phyloP scores from a whole-genome alignment of 2,329 filamentous ascomycete species.

The Pseudogymnoascus destructans region DNA sequence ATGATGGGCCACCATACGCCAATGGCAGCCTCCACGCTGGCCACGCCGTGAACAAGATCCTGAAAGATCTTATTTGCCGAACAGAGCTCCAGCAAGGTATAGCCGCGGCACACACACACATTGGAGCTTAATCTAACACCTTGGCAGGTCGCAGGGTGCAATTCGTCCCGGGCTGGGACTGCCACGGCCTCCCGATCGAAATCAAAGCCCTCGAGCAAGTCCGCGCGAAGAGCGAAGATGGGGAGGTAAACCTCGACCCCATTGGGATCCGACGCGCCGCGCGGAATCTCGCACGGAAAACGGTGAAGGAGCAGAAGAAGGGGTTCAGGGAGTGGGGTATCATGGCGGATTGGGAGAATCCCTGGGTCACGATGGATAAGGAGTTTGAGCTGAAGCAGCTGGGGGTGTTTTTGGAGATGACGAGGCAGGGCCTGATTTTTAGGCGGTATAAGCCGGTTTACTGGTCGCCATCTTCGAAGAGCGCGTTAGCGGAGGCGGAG shows the following conservation, averaged over 20 bases:
- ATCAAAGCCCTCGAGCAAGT: conserved; percentile 66
- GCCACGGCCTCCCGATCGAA: conserved; percentile 93
- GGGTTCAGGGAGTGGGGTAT: conserved; percentile 61
- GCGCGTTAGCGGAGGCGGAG: conserved; percentile 72
- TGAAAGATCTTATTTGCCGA: conserved; percentile 86
- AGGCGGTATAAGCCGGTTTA: conserved; percentile 72
- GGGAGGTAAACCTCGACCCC: conserved; percentile 33
- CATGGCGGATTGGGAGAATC: conserved; percentile 67
- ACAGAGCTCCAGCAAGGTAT: conserved; percentile 61
- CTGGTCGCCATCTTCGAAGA: conserved; percentile 69
- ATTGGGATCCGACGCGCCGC: conserved; percentile 52
- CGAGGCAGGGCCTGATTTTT: conserved; percentile 60
- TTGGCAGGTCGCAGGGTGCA: conserved; percentile 48
- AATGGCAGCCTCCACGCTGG: conserved; percentile 87
- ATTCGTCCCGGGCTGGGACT: conserved; percentile 94
- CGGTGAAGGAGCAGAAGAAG: conserved; percentile 59
- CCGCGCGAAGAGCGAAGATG: conserved; percentile 16
- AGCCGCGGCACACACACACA: conserved; percentile 9
- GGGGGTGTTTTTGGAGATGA: conserved; percentile 62
- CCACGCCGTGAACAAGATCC: conserved; percentile 90
- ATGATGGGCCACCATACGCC: conserved; percentile 94
- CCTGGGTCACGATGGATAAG: conserved; percentile 68
- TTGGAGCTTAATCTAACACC: conserved; percentile 1
- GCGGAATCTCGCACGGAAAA: conserved; percentile 50
- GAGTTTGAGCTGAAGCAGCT: conserved; percentile 65